These are phyloP conservation scores for Alternaria incomplexa DNA, from an alignment of 2,329 filamentous ascomycete species.

Conservation along the genomic window DNA sequence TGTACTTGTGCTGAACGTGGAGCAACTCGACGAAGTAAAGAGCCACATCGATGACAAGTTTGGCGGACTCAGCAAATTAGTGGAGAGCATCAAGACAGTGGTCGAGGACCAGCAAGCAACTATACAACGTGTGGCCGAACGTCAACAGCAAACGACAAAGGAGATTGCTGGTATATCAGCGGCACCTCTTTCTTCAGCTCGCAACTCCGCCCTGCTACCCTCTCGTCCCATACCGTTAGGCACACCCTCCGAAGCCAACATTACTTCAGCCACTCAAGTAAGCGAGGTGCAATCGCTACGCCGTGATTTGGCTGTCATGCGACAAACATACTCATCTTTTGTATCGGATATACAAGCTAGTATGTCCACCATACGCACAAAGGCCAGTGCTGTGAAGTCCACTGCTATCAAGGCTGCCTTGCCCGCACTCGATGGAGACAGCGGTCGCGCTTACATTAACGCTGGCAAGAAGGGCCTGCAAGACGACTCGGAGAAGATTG, in stretches of 20 bases:
- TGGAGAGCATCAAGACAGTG: slow-evolving; percentile 85
- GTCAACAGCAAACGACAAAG: slow-evolving; percentile 86
- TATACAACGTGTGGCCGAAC: slow-evolving; percentile 85
- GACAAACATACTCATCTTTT: slow-evolving; percentile 92
- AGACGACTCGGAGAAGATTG: slow-evolving; percentile 86
- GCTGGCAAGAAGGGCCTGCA: slow-evolving; percentile 86
- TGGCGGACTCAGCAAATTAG: slow-evolving; percentile 75
- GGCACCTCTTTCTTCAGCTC: slow-evolving; percentile 47
- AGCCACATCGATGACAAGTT: slow-evolving; percentile 93
- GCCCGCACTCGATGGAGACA: slow-evolving; percentile 75
- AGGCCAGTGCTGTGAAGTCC: slow-evolving; percentile 80
- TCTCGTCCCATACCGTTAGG: slow-evolving; percentile 34
- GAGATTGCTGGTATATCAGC: slow-evolving; percentile 76
- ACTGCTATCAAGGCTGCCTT: slow-evolving; percentile 73
- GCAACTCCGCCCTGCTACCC: slow-evolving; percentile 43
- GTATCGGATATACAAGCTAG: slow-evolving; percentile 86
- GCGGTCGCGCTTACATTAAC: slow-evolving; percentile 85
- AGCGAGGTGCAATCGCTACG: slow-evolving; percentile 81
- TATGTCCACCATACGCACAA: slow-evolving; percentile 81
- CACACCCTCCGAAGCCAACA: slow-evolving; percentile 28
- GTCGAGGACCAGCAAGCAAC: slow-evolving; percentile 82
- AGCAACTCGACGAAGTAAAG: slow-evolving; percentile 94
- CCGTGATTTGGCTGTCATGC: slow-evolving; percentile 86
- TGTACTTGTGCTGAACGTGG: slow-evolving; percentile 92
- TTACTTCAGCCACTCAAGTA: slow-evolving; percentile 65